Evolutionary conservation across 208 protist species (phyloP), one percentile per base, ranked within the genome.

Genomic region (Acanthamoeba castellanii): DNA sequence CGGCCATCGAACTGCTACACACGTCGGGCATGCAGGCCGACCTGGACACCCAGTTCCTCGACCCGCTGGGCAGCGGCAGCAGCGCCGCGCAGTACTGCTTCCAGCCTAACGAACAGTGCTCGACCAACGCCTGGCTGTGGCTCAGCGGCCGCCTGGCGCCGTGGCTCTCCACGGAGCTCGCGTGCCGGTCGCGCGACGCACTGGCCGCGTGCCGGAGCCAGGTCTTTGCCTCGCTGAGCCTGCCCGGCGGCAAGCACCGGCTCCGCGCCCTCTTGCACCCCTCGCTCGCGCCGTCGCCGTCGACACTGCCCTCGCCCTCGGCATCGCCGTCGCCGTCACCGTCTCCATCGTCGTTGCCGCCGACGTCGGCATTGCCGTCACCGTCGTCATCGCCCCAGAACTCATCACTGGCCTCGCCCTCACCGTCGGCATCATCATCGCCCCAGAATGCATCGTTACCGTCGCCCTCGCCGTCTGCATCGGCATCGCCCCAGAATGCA

Each of bases 41-140:
- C 52, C 82, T 89, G 27, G 30, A 32, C 32, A 57, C 82, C 25
- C 55, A 66, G 30, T 89, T 66, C 82, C 32, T 89, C n/a, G 25
- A 42, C 30, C 16, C 34, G 30, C 47, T 66, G n/a, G 18, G 8
- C 11, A n/a, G 4, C 52, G 50, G 64, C 42, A n/a, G 8, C 30
- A 16, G 18, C 32, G 25, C 32, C 52, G n/a, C 9, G 1, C 27
- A 16, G 7, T 89, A 89, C 82, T 89, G 82, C 82, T 5, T 66
- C n/a, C 82, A 89, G 55, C 82, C 82, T 2, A 66, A 7, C 16
- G 82, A 89, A 30, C 82, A 89, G 82, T 42, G 7, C 82, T 25
- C 27, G 50, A 4, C 30, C 82, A 89, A 89, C 55, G 25, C 82
- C 27, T 89, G 82, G 82, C 55, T 89, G 45, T 89, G 52, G 82